Conservation (phyloP, 2,329 filamentous ascomycete genomes). For the Atkinsonella hypoxylon region DNA sequence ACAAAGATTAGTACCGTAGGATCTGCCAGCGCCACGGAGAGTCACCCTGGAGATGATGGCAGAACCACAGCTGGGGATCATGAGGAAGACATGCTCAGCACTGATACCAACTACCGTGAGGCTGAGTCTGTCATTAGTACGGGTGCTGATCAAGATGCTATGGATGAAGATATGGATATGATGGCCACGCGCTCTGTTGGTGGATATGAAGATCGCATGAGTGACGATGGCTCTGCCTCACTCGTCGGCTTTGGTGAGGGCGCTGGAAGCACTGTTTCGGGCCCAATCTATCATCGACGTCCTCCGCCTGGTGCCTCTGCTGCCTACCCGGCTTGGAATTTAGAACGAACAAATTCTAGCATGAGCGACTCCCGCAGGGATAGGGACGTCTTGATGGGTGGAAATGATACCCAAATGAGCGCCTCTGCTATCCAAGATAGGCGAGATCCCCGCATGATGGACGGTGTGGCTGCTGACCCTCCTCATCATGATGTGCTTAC, state of each 20-base stretch:
- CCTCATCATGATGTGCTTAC: constrained; percentile 32
- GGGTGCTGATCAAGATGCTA: constrained; percentile 29
- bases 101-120: constrained; percentile 47
- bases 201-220: constrained; percentile 60
- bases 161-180: constrained; percentile 42
- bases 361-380: constrained; percentile 34
- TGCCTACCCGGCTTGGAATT: constrained; percentile 26
- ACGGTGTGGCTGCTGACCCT: constrained; percentile 51
- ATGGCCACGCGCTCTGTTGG: constrained; percentile 34
- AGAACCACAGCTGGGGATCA: constrained; percentile 41
- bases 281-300: constrained; percentile 55
- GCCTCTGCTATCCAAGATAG: constrained; percentile 37
- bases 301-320: constrained; percentile 29
- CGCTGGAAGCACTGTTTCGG: constrained; percentile 72
- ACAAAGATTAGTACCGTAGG: constrained; percentile 86
- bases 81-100: constrained; percentile 61
- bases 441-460: constrained; percentile 52
- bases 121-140: constrained; percentile 48
- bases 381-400: constrained; percentile 20
- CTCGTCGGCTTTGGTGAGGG: constrained; percentile 90
- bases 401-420: constrained; percentile 31
- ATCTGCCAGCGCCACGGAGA: constrained; percentile 77
- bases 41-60: constrained; percentile 45
- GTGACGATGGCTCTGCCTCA: constrained; percentile 71
- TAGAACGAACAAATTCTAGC: constrained; percentile 41